Evolutionary conservation across 1,284 basidiomycete species (phyloP).

Genomic region (Moniliella sp.): DNA sequence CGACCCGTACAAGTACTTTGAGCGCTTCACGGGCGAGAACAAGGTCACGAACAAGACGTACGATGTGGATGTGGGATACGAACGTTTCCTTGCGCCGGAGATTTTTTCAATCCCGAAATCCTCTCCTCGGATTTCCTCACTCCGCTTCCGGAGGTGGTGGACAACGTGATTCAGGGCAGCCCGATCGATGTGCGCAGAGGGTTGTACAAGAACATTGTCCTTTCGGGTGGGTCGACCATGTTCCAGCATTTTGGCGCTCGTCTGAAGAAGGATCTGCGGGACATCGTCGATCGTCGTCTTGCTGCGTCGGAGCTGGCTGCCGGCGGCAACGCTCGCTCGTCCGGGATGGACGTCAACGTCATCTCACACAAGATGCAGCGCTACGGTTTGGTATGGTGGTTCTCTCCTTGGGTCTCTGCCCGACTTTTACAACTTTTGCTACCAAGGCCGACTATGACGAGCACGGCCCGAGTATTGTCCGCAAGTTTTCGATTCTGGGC

Average conservation of each 20-base stretch:
- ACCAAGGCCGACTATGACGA: constrained; percentile 92
- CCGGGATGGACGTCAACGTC: constrained; percentile 43
- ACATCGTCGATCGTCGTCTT: constrained; percentile 73
- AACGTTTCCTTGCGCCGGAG: constrained; percentile 93
- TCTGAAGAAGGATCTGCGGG: constrained; percentile 79
- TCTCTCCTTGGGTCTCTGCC: constrained; percentile 50
- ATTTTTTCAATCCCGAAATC: constrained; percentile 99
- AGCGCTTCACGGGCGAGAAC: constrained; percentile 77
- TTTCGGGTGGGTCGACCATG: constrained; percentile 89
- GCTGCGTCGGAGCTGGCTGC: constrained; percentile 54
- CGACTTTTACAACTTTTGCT: constrained; percentile 90
- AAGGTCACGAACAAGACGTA: constrained; percentile 83
- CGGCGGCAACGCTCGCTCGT: constrained; percentile 48
- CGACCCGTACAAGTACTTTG: constrained; percentile 88
- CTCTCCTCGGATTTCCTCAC: constrained; percentile 93
- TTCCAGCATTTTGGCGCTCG: constrained; percentile 91
- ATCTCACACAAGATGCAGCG: constrained; percentile 94
- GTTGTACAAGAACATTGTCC: constrained; percentile 87
- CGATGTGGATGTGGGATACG: constrained; percentile 78
- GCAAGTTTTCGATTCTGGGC: too few species aligned
- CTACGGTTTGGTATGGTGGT: constrained; percentile 96
- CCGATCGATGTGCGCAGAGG: constrained; percentile 87
- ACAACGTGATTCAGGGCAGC: constrained; percentile 79
- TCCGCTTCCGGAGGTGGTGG: constrained; percentile 85
- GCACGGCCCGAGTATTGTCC: constrained; percentile 75